Conservation (phyloP, 2,329 filamentous ascomycete genomes). For the Fusarium solani-melongenae region DNA sequence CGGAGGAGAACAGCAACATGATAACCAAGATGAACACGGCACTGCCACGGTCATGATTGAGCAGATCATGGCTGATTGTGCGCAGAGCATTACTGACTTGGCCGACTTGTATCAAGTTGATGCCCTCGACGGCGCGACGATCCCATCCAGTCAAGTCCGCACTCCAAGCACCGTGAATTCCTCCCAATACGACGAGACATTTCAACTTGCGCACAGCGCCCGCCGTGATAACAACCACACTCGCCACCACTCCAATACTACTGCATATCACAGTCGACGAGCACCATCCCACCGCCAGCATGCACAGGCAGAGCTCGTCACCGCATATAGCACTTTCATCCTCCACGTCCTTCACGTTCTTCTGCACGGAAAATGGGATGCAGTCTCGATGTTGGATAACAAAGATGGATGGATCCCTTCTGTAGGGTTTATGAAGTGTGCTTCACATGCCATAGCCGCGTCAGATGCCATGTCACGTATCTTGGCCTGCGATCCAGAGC, state of each 20-base stretch:
- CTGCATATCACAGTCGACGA: not conserved
- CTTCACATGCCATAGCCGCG: conserved; percentile 59
- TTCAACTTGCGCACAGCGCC: not conserved
- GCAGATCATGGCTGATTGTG: conserved; percentile 51
- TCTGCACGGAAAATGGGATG: conserved; percentile 61
- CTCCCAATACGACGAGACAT: not conserved
- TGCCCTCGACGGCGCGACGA: not conserved
- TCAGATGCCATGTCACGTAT: conserved; percentile 59
- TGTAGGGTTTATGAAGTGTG: conserved; percentile 56
- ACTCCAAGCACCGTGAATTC: not conserved
- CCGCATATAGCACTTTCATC: conserved; percentile 60
- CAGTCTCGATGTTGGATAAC: conserved; percentile 61
- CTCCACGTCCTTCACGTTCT: conserved; percentile 61
- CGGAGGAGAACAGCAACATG: not conserved
- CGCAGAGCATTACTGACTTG: conserved; percentile 48
- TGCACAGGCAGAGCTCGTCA: conserved; percentile 52
- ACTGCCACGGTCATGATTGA: conserved; percentile 43
- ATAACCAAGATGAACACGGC: not conserved
- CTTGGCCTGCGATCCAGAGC: conserved; percentile 59
- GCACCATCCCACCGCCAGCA: not conserved
- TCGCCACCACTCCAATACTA: too few relatives aligned
- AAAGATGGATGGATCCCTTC: conserved; percentile 61
- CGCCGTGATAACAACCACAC: not conserved
- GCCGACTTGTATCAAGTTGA: not conserved
- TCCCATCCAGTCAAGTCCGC: not conserved